These are phyloP conservation scores for Phaeophleospora eucalypticola DNA, from an alignment of 2,329 filamentous ascomycete species.

Conservation along the genomic window DNA sequence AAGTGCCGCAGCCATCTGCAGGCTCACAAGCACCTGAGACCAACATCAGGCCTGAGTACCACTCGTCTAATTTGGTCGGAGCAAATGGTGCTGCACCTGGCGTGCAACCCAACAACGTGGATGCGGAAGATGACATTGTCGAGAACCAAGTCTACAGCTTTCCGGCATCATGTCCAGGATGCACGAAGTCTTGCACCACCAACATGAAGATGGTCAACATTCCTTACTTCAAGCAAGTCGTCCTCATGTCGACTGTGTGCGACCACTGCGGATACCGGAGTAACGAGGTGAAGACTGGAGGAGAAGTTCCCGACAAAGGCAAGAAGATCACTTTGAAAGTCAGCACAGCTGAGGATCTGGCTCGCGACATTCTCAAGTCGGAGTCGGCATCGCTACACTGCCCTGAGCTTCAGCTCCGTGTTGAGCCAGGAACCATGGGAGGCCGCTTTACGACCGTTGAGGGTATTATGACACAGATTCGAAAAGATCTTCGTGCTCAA, in stretches of 20 bases:
- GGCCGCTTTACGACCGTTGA: conserved; percentile 97
- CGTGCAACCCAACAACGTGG: conserved; percentile 38
- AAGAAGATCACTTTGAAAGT: conserved; percentile 77
- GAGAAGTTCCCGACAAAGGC: conserved; percentile 81
- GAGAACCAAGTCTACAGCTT: conserved; percentile 92
- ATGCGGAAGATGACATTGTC: conserved; percentile 67
- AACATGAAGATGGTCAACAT: conserved; percentile 99
- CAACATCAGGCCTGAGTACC: conserved; percentile 52
- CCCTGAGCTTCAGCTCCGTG: conserved; percentile 78
- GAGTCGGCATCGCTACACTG: conserved; percentile 86
- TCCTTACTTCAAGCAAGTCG: conserved; percentile 94
- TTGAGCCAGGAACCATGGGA: conserved; percentile 90
- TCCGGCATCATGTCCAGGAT: conserved; percentile 86
- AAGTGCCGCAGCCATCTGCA: conserved; percentile 33
- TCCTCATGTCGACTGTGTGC: conserved; percentile 92
- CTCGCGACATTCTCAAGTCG: conserved; percentile 90
- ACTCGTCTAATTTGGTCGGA: conserved; percentile 41
- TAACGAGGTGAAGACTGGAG: conserved; percentile 97
- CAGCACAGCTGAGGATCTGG: conserved; percentile 66
- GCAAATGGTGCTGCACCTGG: conserved; percentile 11
- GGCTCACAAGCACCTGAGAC: conserved; percentile 53
- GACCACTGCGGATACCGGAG: conserved; percentile 84
- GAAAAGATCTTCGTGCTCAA: conserved; percentile 79
- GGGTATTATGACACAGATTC: conserved; percentile 85
- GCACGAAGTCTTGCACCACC: conserved; percentile 77